These are phyloP conservation scores for Fusarium sp. DNA, from an alignment of 2,329 filamentous ascomycete species.

Conservation along the genomic window DNA sequence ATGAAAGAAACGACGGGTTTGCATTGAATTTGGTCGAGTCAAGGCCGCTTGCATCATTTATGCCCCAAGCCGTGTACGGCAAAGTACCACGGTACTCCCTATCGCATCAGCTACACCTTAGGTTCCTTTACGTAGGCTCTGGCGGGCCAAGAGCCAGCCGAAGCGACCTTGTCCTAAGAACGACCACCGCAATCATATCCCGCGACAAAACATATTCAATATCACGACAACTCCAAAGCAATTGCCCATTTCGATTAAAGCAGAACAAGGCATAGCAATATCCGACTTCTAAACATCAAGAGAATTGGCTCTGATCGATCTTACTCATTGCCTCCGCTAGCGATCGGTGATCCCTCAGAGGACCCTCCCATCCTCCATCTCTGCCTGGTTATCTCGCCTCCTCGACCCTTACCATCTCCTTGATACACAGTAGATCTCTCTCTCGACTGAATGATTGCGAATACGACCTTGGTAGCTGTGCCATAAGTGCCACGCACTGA, in stretches of 20 bases:
- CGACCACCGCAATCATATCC: conserved; percentile 37
- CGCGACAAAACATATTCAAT: conserved; percentile 27
- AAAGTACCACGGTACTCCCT: conserved; percentile 9
- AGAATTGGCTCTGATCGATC: conserved; percentile 23
- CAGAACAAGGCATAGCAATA: background rate
- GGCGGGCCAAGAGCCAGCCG: conserved; percentile 19
- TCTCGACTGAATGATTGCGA: conserved; percentile 41
- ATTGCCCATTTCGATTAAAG: background rate
- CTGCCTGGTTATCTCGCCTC: conserved; percentile 39
- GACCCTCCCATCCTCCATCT: conserved; percentile 29
- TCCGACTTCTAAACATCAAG: conserved; percentile 6
- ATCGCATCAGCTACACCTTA: conserved; percentile 20
- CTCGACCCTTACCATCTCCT: conserved; percentile 34
- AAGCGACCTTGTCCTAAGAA: conserved; percentile 36
- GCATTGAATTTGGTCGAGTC: conserved; percentile 26
- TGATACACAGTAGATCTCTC: conserved; percentile 14
- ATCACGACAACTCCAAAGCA: conserved; percentile 14
- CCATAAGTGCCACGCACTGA: conserved; percentile 49
- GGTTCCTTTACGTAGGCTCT: conserved; percentile 20
- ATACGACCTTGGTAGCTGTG: conserved; percentile 32
- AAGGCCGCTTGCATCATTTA: conserved; percentile 39
- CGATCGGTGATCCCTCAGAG: conserved; percentile 26
- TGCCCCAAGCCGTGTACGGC: conserved; percentile 4
- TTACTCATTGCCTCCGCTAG: conserved; percentile 38
- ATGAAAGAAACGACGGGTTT: conserved; percentile 23